Evolutionary conservation across 257 asterid genomes (phyloP), one percentile per base, ranked within the genome.

Genomic region (Solanum piurae): DNA sequence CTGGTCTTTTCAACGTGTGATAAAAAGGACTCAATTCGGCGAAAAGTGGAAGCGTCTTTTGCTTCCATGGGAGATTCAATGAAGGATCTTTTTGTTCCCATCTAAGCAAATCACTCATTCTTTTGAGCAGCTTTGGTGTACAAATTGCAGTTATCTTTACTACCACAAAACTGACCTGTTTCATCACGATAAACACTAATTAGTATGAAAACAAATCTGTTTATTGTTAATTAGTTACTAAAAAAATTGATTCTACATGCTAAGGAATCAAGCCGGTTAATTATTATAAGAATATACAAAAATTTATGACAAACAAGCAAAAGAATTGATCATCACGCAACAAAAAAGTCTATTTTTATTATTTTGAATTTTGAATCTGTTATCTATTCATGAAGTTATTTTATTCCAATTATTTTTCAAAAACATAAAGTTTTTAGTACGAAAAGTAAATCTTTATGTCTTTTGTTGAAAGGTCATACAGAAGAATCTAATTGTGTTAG

Each of bases 121-220:
- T 91, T 86, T 72, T 92, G 2, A 97, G 98, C 79, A 96, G 37
- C 9, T 27, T 88, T 1, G 86, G 83, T 4, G 95, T 94, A 86
- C 98, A 94, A n/a, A 97, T 92, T 38, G 99, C 99, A 1, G 98
- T 95, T 6, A 95, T 82, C 92, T 97, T 97, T 91, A 97, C 98
- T 72, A 93, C 98, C 10, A 95, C 93, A 77, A 91, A 95, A 87
- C 96, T 97, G 8, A 94, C 98, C 98, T 96, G 95, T 71, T 42
- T 42, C 9, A 79, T 25, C 1, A 42, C 37, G 14, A 7, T 7
- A 40, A 7, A 66, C 34, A 66, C 68, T 4, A 64, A 2, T 10
- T 64, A 25, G 73, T 31, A 44, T 44, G 3, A 12, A 42, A 44
- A 12, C 2, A 4, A 12, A 12, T 40, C 12, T 44, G 2, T 44